These are phyloP conservation scores for Dioszegia hungarica DNA, from an alignment of 768 basidiomycete species.

Conservation along the genomic window DNA sequence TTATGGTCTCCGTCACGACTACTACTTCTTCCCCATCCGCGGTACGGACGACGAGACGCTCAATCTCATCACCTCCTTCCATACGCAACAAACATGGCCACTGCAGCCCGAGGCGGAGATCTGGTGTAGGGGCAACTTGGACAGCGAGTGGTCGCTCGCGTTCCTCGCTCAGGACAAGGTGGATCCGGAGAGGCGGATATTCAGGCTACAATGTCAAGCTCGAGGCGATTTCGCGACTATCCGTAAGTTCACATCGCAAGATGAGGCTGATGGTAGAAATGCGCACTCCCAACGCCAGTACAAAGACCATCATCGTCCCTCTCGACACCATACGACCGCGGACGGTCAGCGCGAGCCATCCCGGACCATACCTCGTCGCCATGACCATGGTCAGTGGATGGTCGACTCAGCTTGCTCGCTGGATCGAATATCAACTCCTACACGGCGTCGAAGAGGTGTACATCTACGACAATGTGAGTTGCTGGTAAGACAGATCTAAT, in stretches of 20 bases:
- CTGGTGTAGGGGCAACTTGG: neutral
- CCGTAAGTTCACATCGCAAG: neutral
- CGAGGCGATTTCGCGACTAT: neutral
- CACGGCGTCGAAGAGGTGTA: neutral
- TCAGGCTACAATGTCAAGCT: neutral
- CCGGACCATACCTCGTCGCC: neutral
- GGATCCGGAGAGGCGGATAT: neutral
- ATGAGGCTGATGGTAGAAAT: neutral
- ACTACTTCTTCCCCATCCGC: neutral
- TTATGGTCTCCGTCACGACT: neutral
- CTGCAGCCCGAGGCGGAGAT: neutral
- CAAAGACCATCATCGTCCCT: neutral
- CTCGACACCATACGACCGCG: neutral
- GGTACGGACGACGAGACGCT: neutral
- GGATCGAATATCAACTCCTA: neutral
- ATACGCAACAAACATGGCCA: neutral
- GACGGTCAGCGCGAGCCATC: neutral
- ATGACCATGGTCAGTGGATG: neutral
- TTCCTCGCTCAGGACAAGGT: neutral
- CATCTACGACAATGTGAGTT: constrained; percentile 1
- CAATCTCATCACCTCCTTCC: neutral
- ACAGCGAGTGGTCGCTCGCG: neutral
- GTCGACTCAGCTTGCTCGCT: neutral
- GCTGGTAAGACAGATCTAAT: neutral
- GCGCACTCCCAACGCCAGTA: neutral